Base-by-base conservation (phyloP, 805 yeast species). In the Kazachstania bromeliacearum region DNA sequence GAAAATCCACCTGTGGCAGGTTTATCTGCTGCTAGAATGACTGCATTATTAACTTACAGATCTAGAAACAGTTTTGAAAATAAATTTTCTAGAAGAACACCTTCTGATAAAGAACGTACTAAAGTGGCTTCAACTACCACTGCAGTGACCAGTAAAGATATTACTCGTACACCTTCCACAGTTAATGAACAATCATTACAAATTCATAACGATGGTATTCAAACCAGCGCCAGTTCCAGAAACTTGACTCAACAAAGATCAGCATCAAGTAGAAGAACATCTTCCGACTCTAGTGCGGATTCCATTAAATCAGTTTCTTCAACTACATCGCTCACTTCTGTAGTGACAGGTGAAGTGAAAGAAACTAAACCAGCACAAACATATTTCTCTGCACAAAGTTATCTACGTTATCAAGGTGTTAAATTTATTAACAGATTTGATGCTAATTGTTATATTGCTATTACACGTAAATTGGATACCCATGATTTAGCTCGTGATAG, bases 21-120 rank as follows among this genome's bases (percentile, higher is more conserved):
- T 0, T 63, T 92, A 16, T 82, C 95, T 18, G 98, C 98, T 5
- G 98, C 98, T 0, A 75, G 98, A 60, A 92, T 92, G 98, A 74
- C 95, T 8, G 98, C 98, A 0, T 66, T 92, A 46, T 66, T 92
- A 37, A 92, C 97, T 0, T 92, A 92, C 55, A 71, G 98, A 47
- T 83, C 95, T 5, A 70, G 97, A 50, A 85, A 88, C 58, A 80
- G 94, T 19, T 92, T 89, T 59, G 97, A 92, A 55, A 64, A 79
- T 34, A 73, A 94, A 50, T 92, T 92, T 57, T 94, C 97, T n/a
- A 73, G 98, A 53, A 79, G 77, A 36, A 60, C 68, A 17, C 87
- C 89, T 3, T 71, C 73, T 17, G 29, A 42, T 15, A 42, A 42
- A 35, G 53, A 53, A 41, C 57, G 31, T 50, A 58, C 38, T 56